Percentiles rank a stretch among this genome's conserved stretches.
Evolutionary conservation across 331 rosid species (phyloP).

Genomic region (Pyracantha coccinea): DNA sequence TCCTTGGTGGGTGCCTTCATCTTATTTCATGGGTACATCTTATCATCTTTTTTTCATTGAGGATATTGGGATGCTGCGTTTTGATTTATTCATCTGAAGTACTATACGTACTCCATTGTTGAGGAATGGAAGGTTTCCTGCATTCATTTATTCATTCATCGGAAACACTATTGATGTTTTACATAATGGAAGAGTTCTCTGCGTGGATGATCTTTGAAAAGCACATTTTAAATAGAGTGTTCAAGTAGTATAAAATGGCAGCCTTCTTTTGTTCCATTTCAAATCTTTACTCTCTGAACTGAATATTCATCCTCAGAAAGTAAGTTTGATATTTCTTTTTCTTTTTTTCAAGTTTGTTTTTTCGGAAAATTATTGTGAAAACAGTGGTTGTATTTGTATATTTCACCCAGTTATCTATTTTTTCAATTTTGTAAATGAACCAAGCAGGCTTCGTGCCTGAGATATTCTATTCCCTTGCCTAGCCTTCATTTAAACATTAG

Average conservation of each 20-base stretch:
- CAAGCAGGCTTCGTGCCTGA: not conserved
- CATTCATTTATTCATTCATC: too few species aligned
- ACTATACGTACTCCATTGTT: too few species aligned
- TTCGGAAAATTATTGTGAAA: not conserved
- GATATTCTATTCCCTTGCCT: not conserved
- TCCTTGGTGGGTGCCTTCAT: not conserved
- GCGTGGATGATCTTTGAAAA: not conserved
- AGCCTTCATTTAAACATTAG: not conserved
- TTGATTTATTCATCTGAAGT: not conserved
- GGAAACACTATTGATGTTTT: not conserved
- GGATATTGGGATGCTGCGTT: not conserved
- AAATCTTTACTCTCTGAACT: not conserved
- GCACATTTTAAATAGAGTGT: not conserved
- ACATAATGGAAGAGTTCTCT: not conserved
- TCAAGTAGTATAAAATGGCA: not conserved
- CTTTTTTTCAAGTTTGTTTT: not conserved
- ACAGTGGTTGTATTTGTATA: not conserved
- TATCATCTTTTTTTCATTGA: not conserved
- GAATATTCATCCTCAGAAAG: not conserved
- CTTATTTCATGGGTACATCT: not conserved
- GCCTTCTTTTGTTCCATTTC: not conserved
- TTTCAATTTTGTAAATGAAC: not conserved
- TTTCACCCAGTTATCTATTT: not conserved
- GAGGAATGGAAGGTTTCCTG: too few species aligned
- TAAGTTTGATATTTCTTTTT: too few species aligned